Percentiles rank a stretch among this genome's conserved stretches.
Evolutionary conservation across 257 asterid genomes (phyloP).

Genomic region (Sherardia arvensis): DNA sequence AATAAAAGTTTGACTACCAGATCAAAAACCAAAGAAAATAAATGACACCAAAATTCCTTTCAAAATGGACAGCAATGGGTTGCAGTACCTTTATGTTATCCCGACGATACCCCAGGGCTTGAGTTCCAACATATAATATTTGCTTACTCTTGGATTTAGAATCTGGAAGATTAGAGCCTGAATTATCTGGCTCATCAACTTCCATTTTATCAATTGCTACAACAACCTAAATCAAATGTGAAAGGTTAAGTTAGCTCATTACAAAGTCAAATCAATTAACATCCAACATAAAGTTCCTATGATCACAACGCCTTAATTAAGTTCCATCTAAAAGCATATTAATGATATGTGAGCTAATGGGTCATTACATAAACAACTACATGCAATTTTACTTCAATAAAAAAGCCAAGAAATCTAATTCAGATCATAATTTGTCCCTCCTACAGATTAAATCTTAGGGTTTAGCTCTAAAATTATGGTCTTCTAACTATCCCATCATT

Average conservation of each 20-base stretch:
- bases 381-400: neutral
- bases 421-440: neutral
- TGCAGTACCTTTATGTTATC: slow-evolving; percentile 86
- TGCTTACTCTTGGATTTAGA: slow-evolving; percentile 73
- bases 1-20: slow-evolving; percentile 10
- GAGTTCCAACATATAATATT: slow-evolving; percentile 75
- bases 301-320: neutral
- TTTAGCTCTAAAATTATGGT: neutral
- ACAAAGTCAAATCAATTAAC: neutral
- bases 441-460: neutral
- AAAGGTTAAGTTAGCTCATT: neutral
- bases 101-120: slow-evolving; percentile 83
- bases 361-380: neutral
- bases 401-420: neutral
- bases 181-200: slow-evolving; percentile 55
- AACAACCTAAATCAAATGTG: slow-evolving; percentile 47
- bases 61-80: no score
- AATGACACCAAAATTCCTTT: neutral
- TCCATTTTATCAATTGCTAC: slow-evolving; percentile 95
- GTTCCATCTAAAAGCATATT: neutral
- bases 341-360: neutral
- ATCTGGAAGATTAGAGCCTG: slow-evolving; percentile 60
- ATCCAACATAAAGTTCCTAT: neutral
- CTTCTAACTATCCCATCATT: no score
- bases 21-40: slow-evolving; percentile 18